phyloP scores from a whole-genome alignment of 2,329 filamentous ascomycete genomes.

The Xylaria arbuscula region DNA sequence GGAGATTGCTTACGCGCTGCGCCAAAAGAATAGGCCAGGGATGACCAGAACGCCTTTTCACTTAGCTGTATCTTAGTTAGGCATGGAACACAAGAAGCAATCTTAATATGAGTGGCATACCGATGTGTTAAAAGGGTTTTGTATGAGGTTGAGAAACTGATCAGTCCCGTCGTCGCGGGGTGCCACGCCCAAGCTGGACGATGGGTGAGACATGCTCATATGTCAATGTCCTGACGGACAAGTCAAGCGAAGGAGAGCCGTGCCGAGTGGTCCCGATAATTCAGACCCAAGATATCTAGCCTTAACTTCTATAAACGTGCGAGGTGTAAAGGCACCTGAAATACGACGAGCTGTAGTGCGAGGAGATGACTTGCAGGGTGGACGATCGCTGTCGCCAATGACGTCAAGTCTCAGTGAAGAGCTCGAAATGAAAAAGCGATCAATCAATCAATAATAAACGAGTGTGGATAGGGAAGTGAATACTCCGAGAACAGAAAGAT shows the following conservation, averaged over 20 bases:
- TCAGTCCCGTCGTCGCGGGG: constrained; percentile 43
- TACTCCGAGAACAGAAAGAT: constrained; percentile 16
- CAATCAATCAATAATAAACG: constrained; percentile 4
- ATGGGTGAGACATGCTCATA: constrained; percentile 22
- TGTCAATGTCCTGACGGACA: background rate
- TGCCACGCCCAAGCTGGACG: constrained; percentile 15
- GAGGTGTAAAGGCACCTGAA: constrained; percentile 1
- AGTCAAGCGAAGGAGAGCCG: background rate
- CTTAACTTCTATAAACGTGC: background rate
- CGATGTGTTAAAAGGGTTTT: constrained; percentile 60
- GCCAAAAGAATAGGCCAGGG: constrained; percentile 80
- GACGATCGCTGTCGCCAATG: constrained; percentile 6
- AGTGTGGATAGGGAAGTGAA: background rate
- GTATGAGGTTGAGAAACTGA: constrained; percentile 59
- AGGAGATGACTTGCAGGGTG: background rate
- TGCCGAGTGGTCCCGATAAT: constrained; percentile 1
- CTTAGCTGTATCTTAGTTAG: constrained; percentile 25
- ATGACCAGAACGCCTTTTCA: constrained; percentile 69
- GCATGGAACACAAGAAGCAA: background rate
- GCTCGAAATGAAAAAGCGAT: constrained; percentile 18
- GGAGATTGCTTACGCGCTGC: constrained; percentile 61
- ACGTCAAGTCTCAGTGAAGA: constrained; percentile 34
- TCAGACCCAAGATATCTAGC: background rate
- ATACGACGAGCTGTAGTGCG: background rate
- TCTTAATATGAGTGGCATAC: constrained; percentile 49